Conservation (phyloP, 2,329 filamentous ascomycete species). For the Colletotrichum sansevieriae region DNA sequence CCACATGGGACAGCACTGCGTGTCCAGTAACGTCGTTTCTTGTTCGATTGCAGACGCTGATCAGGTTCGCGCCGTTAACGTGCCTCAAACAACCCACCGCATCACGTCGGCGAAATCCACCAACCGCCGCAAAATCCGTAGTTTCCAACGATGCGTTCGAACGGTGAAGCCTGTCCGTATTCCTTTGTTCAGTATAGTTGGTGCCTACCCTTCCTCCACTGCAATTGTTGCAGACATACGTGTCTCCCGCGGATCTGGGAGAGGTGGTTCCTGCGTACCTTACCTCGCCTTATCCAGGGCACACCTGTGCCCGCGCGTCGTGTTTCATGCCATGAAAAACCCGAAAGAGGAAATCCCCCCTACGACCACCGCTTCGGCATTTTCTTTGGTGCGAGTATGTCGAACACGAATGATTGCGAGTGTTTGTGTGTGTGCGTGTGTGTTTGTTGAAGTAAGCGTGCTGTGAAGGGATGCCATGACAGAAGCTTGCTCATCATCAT, state of each 20-base stretch:
- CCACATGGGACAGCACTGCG: no score
- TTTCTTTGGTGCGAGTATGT: neutral
- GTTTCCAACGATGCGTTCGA: neutral
- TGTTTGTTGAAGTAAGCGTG: no score
- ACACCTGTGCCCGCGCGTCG: conserved; percentile 21
- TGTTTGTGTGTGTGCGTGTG: no score
- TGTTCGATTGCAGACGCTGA: neutral
- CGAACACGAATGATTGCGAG: conserved; percentile 2
- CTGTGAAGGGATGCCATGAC: conserved; percentile 4
- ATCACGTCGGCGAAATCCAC: neutral
- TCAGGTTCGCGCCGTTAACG: conserved; percentile 10
- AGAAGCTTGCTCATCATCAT: conserved; percentile 12
- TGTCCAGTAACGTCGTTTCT: no score
- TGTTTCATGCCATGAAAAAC: conserved; percentile 31
- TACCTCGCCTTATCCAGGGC: conserved; percentile 2
- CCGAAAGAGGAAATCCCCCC: conserved; percentile 16
- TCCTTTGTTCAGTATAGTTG: neutral
- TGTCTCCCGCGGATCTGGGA: conserved; percentile 16
- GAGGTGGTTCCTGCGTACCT: neutral
- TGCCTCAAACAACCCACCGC: conserved; percentile 8
- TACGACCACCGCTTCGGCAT: conserved; percentile 8
- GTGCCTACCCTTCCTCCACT: conserved; percentile 1
- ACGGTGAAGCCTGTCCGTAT: neutral
- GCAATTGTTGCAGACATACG: conserved; percentile 24
- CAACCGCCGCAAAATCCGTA: conserved; percentile 1